These are phyloP conservation scores for Candida broadrunensis DNA, from an alignment of 805 yeast species.

Conservation along the genomic window DNA sequence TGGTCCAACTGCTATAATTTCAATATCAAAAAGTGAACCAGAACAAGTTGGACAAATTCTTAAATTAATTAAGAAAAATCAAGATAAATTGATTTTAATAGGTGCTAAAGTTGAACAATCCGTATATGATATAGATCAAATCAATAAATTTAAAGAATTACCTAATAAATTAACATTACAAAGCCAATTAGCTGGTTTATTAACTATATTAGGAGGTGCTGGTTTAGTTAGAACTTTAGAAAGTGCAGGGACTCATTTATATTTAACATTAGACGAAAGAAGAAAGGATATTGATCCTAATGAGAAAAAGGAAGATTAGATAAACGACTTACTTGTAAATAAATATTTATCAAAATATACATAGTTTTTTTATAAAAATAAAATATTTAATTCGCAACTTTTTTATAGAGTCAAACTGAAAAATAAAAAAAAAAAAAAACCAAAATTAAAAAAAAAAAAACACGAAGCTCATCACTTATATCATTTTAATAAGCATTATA, in stretches of 20 bases:
- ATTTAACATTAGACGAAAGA: slow-evolving; percentile 66
- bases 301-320: slow-evolving; percentile 10
- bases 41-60: slow-evolving; percentile 56
- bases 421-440: too few species aligned
- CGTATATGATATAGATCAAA: slow-evolving; percentile 47
- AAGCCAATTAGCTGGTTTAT: slow-evolving; percentile 76
- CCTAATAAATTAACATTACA: slow-evolving; percentile 72
- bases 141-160: slow-evolving; percentile 66
- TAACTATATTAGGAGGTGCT: slow-evolving; percentile 84
- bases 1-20: slow-evolving; percentile 85
- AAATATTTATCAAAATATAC: too few species aligned
- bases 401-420: too few species aligned
- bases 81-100: slow-evolving; percentile 73
- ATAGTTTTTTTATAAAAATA: too few species aligned
- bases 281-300: slow-evolving; percentile 28
- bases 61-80: slow-evolving; percentile 56
- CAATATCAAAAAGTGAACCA: slow-evolving; percentile 73
- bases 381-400: too few species aligned
- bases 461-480: background rate
- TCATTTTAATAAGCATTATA: background rate
- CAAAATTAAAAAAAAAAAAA: too few species aligned
- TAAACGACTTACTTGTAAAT: too few species aligned
- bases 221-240: slow-evolving; percentile 82
- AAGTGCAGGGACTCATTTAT: slow-evolving; percentile 62
- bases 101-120: slow-evolving; percentile 80